These are phyloP conservation scores for Sphagnurus paluster DNA, from an alignment of 1,284 basidiomycete genomes.

Conservation along the genomic window DNA sequence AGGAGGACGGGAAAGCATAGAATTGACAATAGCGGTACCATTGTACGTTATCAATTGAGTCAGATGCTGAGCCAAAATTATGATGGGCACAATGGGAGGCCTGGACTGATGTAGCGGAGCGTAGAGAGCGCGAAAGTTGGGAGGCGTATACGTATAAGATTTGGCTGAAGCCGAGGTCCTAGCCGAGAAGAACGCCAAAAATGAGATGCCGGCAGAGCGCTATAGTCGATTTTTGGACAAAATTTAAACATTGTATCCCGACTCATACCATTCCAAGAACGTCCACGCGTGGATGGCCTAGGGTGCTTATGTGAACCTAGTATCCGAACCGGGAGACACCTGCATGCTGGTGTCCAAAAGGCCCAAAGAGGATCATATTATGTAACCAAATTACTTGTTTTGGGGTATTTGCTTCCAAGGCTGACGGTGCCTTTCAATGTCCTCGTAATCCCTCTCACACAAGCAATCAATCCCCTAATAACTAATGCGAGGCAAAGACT, in stretches of 20 bases:
- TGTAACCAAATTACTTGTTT: constrained; percentile 17
- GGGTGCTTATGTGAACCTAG: no score
- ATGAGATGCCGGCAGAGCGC: neutral
- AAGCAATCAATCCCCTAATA: constrained; percentile 33
- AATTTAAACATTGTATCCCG: neutral
- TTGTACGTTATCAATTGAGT: constrained; percentile 9
- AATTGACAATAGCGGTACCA: constrained; percentile 2
- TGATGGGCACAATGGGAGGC: neutral
- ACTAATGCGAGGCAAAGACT: constrained; percentile 41
- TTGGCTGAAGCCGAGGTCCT: neutral
- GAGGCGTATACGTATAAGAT: neutral
- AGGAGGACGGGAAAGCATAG: constrained; percentile 1
- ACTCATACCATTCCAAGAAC: no score
- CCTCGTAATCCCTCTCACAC: constrained; percentile 45
- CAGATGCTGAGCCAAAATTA: constrained; percentile 4
- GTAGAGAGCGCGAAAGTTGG: neutral
- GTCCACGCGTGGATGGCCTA: neutral
- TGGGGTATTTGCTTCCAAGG: constrained; percentile 13
- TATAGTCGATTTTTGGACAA: neutral
- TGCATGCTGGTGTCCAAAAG: neutral
- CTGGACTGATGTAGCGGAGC: neutral
- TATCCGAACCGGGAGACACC: neutral
- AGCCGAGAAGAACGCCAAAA: neutral
- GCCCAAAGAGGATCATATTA: constrained; percentile 6
- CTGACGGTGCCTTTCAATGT: constrained; percentile 8